Evolutionary conservation across 1,284 basidiomycete genomes (phyloP), one percentile per base, ranked within the genome.

Genomic region (Schizopora paradoxa): DNA sequence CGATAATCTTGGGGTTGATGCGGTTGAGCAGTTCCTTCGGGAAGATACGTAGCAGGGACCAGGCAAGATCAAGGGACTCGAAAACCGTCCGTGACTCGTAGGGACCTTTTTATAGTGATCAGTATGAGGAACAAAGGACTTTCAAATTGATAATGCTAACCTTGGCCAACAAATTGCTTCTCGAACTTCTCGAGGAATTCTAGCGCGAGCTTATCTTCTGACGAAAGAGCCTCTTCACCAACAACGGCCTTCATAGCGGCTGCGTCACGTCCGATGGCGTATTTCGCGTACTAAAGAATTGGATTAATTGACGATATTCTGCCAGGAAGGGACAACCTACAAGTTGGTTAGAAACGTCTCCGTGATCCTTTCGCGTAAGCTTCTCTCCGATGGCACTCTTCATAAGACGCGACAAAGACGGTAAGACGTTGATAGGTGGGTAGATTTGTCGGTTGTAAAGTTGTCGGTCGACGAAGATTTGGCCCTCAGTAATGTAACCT

Each of bases 211-310:
- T 94, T 95, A 66, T 98, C 95, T 66, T 98, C 95, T 0, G 82
- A 71, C 26, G 89, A 92, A 55, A 99, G 69, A 5, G 96, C 95
- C 66, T 99, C 96, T 66, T 99, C 96, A 63, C 96, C 96, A 40
- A 99, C 96, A 38, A 99, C 96, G 46, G 96, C 96, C 70, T 99
- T 99, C 96, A 99, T 99, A 3, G 94, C 79, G 1, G 95, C 93
- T 25, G 96, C 96, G 63, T 99, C 96, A 61, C 91, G 83, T 44
- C 94, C 96, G 61, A 96, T 94, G 56, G 94, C 94, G 67, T 97
- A 97, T 70, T 94, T 95, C 58, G 91, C 91, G 64, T 95, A 95
- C 86, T 91, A 60, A 54, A 61, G 58, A 58, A 33, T 38, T 23
- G 50, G 40, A n/a, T 32, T 28, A n/a, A 40, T 19, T 26, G 45